Evolutionary conservation across 2,329 filamentous ascomycete genomes (phyloP).

Genomic region (Fusarium nelsonii): DNA sequence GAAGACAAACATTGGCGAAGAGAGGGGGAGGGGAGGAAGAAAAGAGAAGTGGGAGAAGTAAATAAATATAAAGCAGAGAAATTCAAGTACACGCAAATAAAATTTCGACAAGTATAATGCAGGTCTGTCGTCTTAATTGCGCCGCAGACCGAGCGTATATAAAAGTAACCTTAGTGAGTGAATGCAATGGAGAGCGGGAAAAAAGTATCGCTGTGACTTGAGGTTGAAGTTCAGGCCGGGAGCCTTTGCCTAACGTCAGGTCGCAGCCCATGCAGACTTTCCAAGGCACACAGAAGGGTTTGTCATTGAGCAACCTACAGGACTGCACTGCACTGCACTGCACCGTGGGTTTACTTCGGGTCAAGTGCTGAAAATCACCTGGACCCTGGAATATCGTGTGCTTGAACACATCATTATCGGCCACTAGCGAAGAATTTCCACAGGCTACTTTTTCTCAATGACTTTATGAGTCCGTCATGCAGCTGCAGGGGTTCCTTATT

Average conservation of each 20-base stretch:
- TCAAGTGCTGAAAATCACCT: constrained; percentile 5
- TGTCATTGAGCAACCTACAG: not conserved
- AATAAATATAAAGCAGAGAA: constrained; percentile 23
- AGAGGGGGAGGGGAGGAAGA: constrained; percentile 26
- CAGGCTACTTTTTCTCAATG: constrained; percentile 11
- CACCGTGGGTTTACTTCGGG: constrained; percentile 38
- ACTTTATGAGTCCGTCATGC: constrained; percentile 6
- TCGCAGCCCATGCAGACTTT: constrained; percentile 3
- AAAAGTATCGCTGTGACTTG: constrained; percentile 12
- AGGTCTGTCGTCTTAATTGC: constrained; percentile 30
- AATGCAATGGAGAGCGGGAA: constrained; percentile 14
- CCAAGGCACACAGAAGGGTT: constrained; percentile 15
- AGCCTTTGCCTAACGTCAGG: constrained; percentile 3
- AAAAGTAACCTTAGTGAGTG: not conserved
- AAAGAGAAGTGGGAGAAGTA: not conserved
- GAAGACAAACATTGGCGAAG: constrained; percentile 54
- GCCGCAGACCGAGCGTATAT: constrained; percentile 27
- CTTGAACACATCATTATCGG: constrained; percentile 26
- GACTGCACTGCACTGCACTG: not conserved
- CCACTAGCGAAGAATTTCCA: constrained; percentile 12
- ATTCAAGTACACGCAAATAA: constrained; percentile 16
- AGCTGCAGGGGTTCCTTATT: not conserved
- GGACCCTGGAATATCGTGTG: constrained; percentile 31
- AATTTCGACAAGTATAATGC: constrained; percentile 10
- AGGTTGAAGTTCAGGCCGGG: constrained; percentile 10